Evolutionary conservation across 805 yeast species (phyloP).

Genomic region (Brettanomyces sp.): DNA sequence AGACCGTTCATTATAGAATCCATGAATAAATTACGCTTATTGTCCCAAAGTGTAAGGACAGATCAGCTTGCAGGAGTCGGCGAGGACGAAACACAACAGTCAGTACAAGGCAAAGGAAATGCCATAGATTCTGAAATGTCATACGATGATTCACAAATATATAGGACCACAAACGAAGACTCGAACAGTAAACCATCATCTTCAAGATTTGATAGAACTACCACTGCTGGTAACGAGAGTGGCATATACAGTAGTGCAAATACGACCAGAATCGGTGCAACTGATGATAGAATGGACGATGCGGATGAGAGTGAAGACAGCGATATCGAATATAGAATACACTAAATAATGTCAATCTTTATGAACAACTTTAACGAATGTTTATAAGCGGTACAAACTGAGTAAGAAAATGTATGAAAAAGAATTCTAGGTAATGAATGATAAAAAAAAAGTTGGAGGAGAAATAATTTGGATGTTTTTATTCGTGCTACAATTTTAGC

Average conservation of each 20-base stretch:
- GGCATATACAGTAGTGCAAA: not conserved
- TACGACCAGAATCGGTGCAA: not conserved
- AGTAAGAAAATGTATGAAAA: not conserved
- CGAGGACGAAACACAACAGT: constrained; percentile 1
- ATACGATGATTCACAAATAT: not conserved
- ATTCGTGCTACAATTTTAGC: too few relatives aligned
- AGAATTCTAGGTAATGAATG: not conserved
- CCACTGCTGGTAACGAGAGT: not conserved
- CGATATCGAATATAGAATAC: constrained; percentile 9
- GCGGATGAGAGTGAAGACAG: constrained; percentile 11
- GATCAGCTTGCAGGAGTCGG: constrained; percentile 4
- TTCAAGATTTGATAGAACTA: not conserved
- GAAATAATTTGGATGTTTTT: not conserved
- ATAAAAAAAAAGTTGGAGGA: not conserved
- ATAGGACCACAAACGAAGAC: not conserved
- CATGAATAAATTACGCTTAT: constrained; percentile 65
- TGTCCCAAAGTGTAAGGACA: constrained; percentile 30
- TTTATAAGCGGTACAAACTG: too few relatives aligned
- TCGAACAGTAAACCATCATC: not conserved
- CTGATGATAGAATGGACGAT: not conserved
- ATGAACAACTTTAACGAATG: too few relatives aligned
- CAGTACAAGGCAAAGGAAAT: constrained; percentile 1
- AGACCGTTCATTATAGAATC: constrained; percentile 73
- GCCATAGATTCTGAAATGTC: not conserved
- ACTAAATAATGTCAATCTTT: not conserved